Evolutionary conservation across 441 rosid species (phyloP).

Genomic region (Gossypium laxum): DNA sequence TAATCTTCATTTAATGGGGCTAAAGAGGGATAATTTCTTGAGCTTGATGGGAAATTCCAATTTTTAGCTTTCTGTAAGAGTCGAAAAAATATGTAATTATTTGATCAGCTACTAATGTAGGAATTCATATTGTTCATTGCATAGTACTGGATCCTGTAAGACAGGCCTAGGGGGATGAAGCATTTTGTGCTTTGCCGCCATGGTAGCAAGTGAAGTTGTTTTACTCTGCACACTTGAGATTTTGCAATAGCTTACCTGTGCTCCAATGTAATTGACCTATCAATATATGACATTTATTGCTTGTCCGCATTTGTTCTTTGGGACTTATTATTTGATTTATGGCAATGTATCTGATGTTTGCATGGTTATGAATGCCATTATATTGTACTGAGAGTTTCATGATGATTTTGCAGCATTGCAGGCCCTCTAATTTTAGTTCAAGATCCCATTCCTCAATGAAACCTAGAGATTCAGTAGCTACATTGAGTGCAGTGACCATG

Average conservation of each 20-base stretch:
- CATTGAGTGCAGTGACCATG: constrained; percentile 29
- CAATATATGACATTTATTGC: neutral
- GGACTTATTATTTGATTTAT: neutral
- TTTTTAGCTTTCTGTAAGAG: neutral
- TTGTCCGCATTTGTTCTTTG: neutral
- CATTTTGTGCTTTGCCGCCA: neutral
- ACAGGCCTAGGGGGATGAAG: neutral
- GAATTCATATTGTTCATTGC: neutral
- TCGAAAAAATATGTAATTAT: neutral
- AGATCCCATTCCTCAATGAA: constrained; percentile 48
- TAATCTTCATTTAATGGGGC: neutral
- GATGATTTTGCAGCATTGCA: constrained; percentile 41
- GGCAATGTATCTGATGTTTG: neutral
- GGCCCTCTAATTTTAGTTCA: constrained; percentile 51
- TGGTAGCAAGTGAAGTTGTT: neutral
- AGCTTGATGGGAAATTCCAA: neutral
- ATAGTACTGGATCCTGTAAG: neutral
- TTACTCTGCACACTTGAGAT: neutral
- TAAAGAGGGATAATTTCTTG: neutral
- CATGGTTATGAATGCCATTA: neutral
- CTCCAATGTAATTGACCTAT: constrained; percentile 1
- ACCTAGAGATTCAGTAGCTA: constrained; percentile 33
- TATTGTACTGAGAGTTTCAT: neutral
- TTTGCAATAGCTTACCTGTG: neutral
- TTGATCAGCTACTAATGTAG: neutral